Conservation (phyloP, 2,329 filamentous ascomycete genomes). For the Arthrobotrys conoides region DNA sequence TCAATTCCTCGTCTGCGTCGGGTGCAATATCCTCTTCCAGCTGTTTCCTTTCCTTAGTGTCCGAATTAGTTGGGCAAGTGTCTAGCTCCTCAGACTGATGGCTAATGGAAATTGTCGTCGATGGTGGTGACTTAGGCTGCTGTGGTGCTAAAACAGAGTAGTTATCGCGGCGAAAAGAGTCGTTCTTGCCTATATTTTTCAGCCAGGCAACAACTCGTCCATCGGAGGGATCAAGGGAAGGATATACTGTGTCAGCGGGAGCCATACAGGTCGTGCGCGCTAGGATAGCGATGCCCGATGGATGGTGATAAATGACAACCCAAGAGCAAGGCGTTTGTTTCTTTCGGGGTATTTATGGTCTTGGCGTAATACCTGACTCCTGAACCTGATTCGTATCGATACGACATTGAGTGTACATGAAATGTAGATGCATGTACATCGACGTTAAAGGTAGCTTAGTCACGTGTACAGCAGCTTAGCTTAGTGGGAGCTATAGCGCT, state of each 20-base stretch:
- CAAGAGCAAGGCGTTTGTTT: too few species aligned
- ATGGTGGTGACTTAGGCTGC: not conserved
- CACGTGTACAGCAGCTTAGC: too few species aligned
- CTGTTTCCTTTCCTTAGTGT: slow-evolving; percentile 19
- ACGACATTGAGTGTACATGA: too few species aligned
- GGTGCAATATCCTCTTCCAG: slow-evolving; percentile 6
- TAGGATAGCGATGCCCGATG: too few species aligned
- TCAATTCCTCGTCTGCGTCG: slow-evolving; percentile 11
- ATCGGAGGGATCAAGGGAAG: too few species aligned
- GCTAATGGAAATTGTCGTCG: slow-evolving; percentile 6
- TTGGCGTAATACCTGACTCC: too few species aligned
- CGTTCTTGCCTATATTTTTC: slow-evolving; percentile 3
- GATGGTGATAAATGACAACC: too few species aligned
- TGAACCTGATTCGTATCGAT: too few species aligned
- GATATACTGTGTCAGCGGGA: not conserved
- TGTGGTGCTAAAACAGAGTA: not conserved
- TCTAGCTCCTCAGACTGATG: not conserved
- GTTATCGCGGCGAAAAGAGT: slow-evolving; percentile 1
- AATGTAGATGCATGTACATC: too few species aligned
- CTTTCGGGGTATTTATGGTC: too few species aligned
- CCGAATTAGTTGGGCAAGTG: not conserved
- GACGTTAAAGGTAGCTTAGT: too few species aligned
- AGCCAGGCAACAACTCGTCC: not conserved
- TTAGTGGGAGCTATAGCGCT: too few species aligned
- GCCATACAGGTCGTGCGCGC: slow-evolving; percentile 2